A percentile compares a stretch with the other conserved stretches of the same genome.
These are phyloP conservation scores for Sarocladium strictum DNA, from an alignment of 2,329 filamentous ascomycete genomes.

Conservation along the genomic window DNA sequence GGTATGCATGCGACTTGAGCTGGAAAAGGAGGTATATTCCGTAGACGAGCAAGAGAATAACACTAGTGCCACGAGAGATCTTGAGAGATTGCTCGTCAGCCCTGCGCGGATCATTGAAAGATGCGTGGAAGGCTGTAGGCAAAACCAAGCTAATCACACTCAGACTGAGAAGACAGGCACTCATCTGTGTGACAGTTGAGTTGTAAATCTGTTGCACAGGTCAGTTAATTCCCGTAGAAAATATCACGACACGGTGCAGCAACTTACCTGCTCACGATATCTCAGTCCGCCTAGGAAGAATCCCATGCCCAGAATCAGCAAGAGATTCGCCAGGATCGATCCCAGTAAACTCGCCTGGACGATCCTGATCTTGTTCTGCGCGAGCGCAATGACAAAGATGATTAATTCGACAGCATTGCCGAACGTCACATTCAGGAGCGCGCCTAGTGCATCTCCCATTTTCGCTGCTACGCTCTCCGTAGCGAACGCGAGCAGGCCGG, in stretches of 20 bases:
- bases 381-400: slow-evolving; percentile 47
- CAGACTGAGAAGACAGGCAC: slow-evolving; percentile 82
- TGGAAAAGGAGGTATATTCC: slow-evolving; percentile 81
- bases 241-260: no score
- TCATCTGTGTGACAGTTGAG: slow-evolving; percentile 94
- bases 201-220: slow-evolving; percentile 66
- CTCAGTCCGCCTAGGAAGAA: slow-evolving; percentile 82
- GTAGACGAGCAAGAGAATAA: slow-evolving; percentile 77
- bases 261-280: slow-evolving; percentile 71
- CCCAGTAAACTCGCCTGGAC: slow-evolving; percentile 87
- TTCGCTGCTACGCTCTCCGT: slow-evolving; percentile 69
- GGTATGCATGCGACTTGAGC: slow-evolving; percentile 84
- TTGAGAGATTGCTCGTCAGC: slow-evolving; percentile 71
- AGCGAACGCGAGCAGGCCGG: slow-evolving; percentile 64
- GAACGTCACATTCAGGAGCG: slow-evolving; percentile 71
- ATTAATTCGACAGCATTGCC: slow-evolving; percentile 76
- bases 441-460: slow-evolving; percentile 67
- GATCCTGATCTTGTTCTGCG: slow-evolving; percentile 73
- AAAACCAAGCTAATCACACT: slow-evolving; percentile 85
- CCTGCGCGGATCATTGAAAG: slow-evolving; percentile 56
- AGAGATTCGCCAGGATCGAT: slow-evolving; percentile 81
- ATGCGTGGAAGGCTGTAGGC: slow-evolving; percentile 88
- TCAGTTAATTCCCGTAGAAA: no score
- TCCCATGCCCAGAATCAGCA: slow-evolving; percentile 87
- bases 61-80: slow-evolving; percentile 84